Evolutionary conservation across 192 early-diverging fungal species (phyloP).

Genomic region (Phlyctochytrium bullatum): DNA sequence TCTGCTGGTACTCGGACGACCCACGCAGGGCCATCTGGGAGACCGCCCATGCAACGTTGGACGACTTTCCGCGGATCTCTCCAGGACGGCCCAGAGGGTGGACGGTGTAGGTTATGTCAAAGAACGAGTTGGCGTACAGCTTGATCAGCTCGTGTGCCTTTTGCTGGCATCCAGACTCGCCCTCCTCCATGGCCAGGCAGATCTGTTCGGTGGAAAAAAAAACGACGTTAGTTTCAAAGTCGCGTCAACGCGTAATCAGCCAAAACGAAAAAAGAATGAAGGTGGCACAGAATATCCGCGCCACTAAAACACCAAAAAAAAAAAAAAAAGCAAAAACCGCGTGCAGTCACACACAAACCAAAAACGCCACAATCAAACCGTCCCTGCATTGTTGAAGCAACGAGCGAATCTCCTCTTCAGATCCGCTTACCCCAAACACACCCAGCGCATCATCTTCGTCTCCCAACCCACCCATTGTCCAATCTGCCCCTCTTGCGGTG

Average conservation of each 20-base stretch:
- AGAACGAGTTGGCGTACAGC: conserved; percentile 55
- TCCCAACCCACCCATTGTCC: too few relatives aligned
- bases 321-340: too few relatives aligned
- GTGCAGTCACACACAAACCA: too few relatives aligned
- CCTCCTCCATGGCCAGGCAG: conserved; percentile 69
- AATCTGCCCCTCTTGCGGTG: too few relatives aligned
- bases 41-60: conserved; percentile 66
- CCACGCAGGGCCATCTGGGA: conserved; percentile 34
- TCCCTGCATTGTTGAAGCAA: too few relatives aligned
- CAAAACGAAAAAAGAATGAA: background rate
- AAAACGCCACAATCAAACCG: too few relatives aligned
- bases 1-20: conserved; percentile 16
- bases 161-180: conserved; percentile 43
- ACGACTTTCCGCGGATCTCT: conserved; percentile 63
- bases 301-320: background rate
- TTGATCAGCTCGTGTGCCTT: conserved; percentile 53
- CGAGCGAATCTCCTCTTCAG: too few relatives aligned
- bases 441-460: too few relatives aligned
- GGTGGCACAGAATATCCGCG: background rate
- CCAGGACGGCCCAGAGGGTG: conserved; percentile 59
- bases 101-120: conserved; percentile 61
- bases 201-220: too few relatives aligned
- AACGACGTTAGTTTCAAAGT: background rate
- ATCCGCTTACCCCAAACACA: too few relatives aligned
- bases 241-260: background rate